Evolutionary conservation across 2,329 filamentous ascomycete species (phyloP), one percentile per base, ranked within the genome.

Genomic region (Curvularia sp.): DNA sequence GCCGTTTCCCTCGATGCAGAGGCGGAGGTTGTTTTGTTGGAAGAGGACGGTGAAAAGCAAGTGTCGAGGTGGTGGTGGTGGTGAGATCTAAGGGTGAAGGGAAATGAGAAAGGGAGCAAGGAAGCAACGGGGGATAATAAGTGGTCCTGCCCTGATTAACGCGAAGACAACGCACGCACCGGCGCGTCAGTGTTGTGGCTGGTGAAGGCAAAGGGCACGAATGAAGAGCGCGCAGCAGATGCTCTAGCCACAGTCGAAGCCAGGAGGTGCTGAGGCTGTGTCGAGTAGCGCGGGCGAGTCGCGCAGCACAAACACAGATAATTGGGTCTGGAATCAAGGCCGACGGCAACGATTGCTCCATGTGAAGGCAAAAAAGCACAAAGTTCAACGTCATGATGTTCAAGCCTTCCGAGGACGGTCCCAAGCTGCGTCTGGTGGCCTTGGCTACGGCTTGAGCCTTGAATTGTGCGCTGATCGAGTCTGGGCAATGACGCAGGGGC

Each of bases 341-440:
- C 15, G 38, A 18, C 27, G 15, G 9, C 28, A n/a, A 15, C 13
- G 32, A 45, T 38, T 48, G 55, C 18, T 34, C 21, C 15, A 21
- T 18, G n/a, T 39, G 47, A 46, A 48, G 32, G 12, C 23, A 41
- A 53, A 55, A 7, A 36, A n/a, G 55, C 30, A 54, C 63, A 46
- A 58, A 64, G 55, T 59, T 59, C 55, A 47, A 32, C 65, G 68
- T 70, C 68, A 70, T 59, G 21, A 59, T 23, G 23, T 47, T 59
- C 48, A 70, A 70, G 68, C 63, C 61, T 66, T 57, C 59, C 56
- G 56, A 60, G 58, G 38, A 30, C 25, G 2, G 10, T 38, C 41
- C 43, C 49, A 57, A 57, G 50, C 52, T 36, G 18, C 28, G 27
- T 42, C 41, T 48, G 36, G 39, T 36, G n/a, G 41, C 43, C 61